Evolutionary conservation across 2,329 filamentous ascomycete species (phyloP), one percentile per base, ranked within the genome.

Genomic region (Fusarium papillatum): DNA sequence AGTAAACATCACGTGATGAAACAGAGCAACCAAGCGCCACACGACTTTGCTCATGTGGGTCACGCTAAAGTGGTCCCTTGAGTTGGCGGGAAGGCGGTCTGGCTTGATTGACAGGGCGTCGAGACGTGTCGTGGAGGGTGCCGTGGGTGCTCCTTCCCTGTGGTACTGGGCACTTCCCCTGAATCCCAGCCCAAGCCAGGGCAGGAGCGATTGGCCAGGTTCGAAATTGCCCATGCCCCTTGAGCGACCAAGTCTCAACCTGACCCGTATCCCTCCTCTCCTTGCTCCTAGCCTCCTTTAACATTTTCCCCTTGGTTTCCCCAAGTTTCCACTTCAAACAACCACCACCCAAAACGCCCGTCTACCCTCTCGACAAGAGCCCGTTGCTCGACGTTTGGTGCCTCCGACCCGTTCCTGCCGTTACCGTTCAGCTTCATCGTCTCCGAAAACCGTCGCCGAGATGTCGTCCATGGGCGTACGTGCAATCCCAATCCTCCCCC

Each of bases 381-480:
- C 74, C 68, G 24, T 64, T 76, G 74, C 73, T 78, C 73, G 70
- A 76, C 69, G 29, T 75, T 39, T 69, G 74, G 74, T 71, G 50
- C 61, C 68, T 68, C 76, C 65, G 73, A 78, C 39, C 43, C 78
- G 64, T 72, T 70, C 70, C 70, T 74, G 66, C 71, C 67, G 38
- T 75, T 68, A 59, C 69, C 72, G 64, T 70, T 68, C 72, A 71
- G 72, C 66, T 65, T 70, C 77, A 22, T 73, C 60, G 63, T 66
- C 62, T 48, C 71, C 70, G 74, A 79, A 57, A 73, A 50, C 61
- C 66, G 53, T 73, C 71, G 72, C 73, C 71, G 76, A 76, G 67
- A 83, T 83, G 82, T 83, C 81, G 72, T 83, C 82, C 68, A 73
- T 80, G 74, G 78, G 81, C 75, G 81, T 83, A 83, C 64, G 82